Evolutionary conservation across 306 rosid genomes (phyloP).

Genomic region (Quercus robur): DNA sequence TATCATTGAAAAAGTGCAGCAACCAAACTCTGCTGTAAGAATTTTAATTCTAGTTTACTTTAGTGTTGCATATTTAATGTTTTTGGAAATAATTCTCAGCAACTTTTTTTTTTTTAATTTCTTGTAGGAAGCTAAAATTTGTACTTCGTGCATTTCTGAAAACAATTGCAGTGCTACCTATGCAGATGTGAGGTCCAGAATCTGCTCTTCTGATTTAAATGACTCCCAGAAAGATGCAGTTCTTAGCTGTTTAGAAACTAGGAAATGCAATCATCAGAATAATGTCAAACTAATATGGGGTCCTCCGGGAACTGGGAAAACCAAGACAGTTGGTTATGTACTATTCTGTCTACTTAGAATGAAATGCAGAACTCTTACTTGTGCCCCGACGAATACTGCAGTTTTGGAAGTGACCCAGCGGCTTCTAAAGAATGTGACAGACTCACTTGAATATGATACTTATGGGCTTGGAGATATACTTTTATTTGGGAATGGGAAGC

Average conservation of each 20-base stretch:
- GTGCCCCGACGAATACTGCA: conserved; percentile 68
- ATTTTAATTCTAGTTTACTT: neutral
- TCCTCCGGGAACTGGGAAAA: conserved; percentile 67
- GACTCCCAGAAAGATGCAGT: conserved; percentile 42
- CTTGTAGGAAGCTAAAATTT: conserved; percentile 35
- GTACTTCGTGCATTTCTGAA: conserved; percentile 13
- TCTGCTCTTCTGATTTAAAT: conserved; percentile 35
- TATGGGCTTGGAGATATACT: conserved; percentile 33
- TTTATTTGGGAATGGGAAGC: conserved; percentile 22
- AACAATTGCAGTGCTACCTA: neutral
- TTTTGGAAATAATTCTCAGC: neutral
- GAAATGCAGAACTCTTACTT: conserved; percentile 44
- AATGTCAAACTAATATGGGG: conserved; percentile 60
- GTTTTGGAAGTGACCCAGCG: conserved; percentile 37
- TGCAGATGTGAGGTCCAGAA: conserved; percentile 3
- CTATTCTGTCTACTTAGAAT: conserved; percentile 27
- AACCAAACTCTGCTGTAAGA: conserved; percentile 34
- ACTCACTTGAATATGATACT: neutral
- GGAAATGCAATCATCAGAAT: conserved; percentile 23
- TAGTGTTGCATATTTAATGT: neutral
- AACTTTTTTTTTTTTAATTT: neutral
- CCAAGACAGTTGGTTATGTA: conserved; percentile 49
- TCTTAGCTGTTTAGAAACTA: conserved; percentile 31
- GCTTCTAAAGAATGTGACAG: conserved; percentile 12
- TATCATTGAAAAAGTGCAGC: conserved; percentile 34